Conservation (phyloP, 2,329 filamentous ascomycete genomes). For the Magnaporthiopsis rhizophila region DNA sequence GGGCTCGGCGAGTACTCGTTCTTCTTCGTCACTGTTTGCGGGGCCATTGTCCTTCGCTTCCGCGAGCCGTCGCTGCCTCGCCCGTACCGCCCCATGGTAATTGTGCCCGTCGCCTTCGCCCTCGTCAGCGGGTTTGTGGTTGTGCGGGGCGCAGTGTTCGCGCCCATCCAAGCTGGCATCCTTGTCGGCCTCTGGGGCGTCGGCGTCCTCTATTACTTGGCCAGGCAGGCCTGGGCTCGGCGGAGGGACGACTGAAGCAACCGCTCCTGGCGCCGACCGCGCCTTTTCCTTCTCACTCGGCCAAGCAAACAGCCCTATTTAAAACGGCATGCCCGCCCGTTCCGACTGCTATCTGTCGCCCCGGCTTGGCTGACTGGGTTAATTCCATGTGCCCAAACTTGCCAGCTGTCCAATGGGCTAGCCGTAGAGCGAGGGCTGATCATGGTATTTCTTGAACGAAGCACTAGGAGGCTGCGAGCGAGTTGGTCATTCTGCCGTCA, state of each 20-base stretch:
- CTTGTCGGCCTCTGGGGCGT: slow-evolving; percentile 39
- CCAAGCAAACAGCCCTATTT: background rate
- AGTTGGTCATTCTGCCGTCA: too few relatives aligned
- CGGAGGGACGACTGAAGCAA: too few relatives aligned
- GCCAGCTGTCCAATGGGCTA: too few relatives aligned
- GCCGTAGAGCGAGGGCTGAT: too few relatives aligned
- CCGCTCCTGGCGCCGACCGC: background rate
- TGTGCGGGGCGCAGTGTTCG: slow-evolving; percentile 49
- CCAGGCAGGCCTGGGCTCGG: background rate
- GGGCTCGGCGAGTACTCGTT: slow-evolving; percentile 54
- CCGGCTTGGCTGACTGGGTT: too few relatives aligned
- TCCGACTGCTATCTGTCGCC: too few relatives aligned
- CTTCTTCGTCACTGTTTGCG: slow-evolving; percentile 55
- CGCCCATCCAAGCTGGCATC: slow-evolving; percentile 43
- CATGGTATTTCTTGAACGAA: too few relatives aligned
- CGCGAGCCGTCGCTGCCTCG: slow-evolving; percentile 45
- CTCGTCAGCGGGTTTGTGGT: slow-evolving; percentile 54
- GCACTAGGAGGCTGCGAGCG: too few relatives aligned
- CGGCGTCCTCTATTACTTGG: background rate
- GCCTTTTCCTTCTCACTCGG: background rate
- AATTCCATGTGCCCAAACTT: too few relatives aligned
- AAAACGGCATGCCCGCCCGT: too few relatives aligned
- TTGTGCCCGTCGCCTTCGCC: slow-evolving; percentile 44
- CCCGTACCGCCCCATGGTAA: slow-evolving; percentile 46
- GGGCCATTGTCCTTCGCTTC: slow-evolving; percentile 46